Evolutionary conservation across 1,284 basidiomycete species (phyloP).

Genomic region (Butyriboletus appendiculatus): DNA sequence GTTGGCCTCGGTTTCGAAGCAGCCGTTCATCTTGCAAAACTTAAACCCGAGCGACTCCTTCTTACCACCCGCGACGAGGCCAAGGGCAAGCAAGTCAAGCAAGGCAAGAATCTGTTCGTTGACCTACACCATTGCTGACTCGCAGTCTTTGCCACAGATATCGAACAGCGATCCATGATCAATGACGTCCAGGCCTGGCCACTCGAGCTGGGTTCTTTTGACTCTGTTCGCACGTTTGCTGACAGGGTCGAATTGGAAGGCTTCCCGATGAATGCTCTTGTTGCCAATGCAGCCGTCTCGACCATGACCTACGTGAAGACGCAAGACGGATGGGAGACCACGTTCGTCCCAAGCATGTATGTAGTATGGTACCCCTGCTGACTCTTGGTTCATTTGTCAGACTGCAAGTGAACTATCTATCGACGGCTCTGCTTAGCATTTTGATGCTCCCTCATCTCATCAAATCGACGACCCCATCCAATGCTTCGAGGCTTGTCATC

Average conservation of each 20-base stretch:
- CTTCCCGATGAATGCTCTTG: constrained; percentile 22
- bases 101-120: constrained; percentile 6
- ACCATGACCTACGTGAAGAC: constrained; percentile 23
- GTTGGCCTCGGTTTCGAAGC: constrained; percentile 39
- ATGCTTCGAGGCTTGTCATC: constrained; percentile 30
- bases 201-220: constrained; percentile 31
- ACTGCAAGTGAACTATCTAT: constrained; percentile 37
- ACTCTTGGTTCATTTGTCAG: constrained; percentile 12
- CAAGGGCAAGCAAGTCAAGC: constrained; percentile 26
- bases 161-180: constrained; percentile 15
- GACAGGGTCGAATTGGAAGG: constrained; percentile 25
- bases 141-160: constrained; percentile 11
- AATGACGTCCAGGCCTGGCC: constrained; percentile 29
- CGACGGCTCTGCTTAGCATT: constrained; percentile 33
- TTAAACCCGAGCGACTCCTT: constrained; percentile 29
- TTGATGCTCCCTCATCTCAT: constrained; percentile 36
- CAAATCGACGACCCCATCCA: constrained; percentile 22
- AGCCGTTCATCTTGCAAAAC: constrained; percentile 29
- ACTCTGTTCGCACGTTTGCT: constrained; percentile 32
- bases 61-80: constrained; percentile 31
- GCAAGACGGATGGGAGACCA: constrained; percentile 33
- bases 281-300: constrained; percentile 28
- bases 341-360: constrained; percentile 17
- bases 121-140: background rate
- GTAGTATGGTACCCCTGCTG: background rate